Evolutionary conservation across 129 eudicot genomes (phyloP).

Genomic region (Tanacetum coccineum): DNA sequence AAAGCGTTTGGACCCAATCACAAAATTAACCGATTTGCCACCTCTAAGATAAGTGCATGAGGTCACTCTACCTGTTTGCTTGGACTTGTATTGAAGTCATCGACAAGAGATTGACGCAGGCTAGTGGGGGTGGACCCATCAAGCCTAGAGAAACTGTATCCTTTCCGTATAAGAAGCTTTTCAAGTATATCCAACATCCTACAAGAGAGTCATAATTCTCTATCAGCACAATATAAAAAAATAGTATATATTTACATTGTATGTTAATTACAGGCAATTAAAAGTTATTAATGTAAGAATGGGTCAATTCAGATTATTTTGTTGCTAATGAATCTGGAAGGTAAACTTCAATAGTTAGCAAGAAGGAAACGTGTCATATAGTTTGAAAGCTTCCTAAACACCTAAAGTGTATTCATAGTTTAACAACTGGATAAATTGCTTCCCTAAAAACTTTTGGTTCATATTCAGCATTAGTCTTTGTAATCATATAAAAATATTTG

Average conservation of each 20-base stretch:
- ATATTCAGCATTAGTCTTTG: too few relatives aligned
- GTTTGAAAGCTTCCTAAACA: too few relatives aligned
- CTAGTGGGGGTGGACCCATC: slow-evolving; percentile 93
- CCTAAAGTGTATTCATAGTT: too few relatives aligned
- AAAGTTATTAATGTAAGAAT: too few relatives aligned
- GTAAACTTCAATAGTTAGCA: too few relatives aligned
- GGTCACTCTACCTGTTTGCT: slow-evolving; percentile 70
- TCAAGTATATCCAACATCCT: slow-evolving; percentile 96
- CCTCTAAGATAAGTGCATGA: background rate
- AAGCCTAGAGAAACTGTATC: slow-evolving; percentile 81
- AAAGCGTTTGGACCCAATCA: background rate
- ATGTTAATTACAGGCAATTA: too few relatives aligned
- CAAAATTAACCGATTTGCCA: background rate
- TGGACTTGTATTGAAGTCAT: slow-evolving; percentile 95
- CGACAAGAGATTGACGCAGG: slow-evolving; percentile 85
- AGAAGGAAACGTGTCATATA: too few relatives aligned
- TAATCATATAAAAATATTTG: too few relatives aligned
- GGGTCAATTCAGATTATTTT: too few relatives aligned
- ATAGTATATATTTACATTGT: background rate
- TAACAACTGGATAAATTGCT: too few relatives aligned
- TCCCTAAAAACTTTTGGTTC: too few relatives aligned
- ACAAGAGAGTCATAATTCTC: slow-evolving; percentile 17
- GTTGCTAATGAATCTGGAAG: too few relatives aligned
- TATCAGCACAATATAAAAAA: background rate
- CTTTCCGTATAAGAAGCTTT: slow-evolving; percentile 79